Conservation (phyloP, 2,329 filamentous ascomycete species). For the Neofusicoccum parvum region DNA sequence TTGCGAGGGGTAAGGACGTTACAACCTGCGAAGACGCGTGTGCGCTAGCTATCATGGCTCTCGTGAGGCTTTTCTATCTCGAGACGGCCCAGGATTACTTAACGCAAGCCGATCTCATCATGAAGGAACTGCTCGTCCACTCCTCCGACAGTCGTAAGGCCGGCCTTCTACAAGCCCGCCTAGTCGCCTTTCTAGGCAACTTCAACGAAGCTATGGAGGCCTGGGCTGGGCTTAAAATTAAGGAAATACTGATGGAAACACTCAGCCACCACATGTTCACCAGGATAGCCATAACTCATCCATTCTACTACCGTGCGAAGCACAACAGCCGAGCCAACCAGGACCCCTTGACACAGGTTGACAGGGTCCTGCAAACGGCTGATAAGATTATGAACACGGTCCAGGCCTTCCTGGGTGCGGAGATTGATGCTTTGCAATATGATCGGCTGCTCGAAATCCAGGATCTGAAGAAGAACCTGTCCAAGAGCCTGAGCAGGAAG, state of each 20-base stretch:
- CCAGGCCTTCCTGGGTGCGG: slow-evolving; percentile 14
- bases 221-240: slow-evolving; percentile 1
- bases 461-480: slow-evolving; percentile 11
- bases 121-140: slow-evolving; percentile 1
- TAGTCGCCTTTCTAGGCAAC: slow-evolving; percentile 8
- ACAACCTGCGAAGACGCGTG: slow-evolving; percentile 8
- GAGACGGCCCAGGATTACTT: slow-evolving; percentile 11
- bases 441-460: slow-evolving; percentile 19
- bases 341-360: slow-evolving; percentile 7
- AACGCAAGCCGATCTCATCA: slow-evolving; percentile 9
- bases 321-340: neutral
- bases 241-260: slow-evolving; percentile 20
- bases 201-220: slow-evolving; percentile 2
- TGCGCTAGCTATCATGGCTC: slow-evolving; percentile 10
- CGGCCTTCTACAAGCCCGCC: slow-evolving; percentile 4
- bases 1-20: neutral
- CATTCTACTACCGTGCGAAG: slow-evolving; percentile 4
- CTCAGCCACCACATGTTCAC: slow-evolving; percentile 20
- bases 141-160: slow-evolving; percentile 18
- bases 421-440: slow-evolving; percentile 19
- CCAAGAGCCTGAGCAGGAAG: slow-evolving; percentile 15
- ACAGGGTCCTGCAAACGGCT: slow-evolving; percentile 4
- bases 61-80: slow-evolving; percentile 15
- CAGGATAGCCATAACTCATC: slow-evolving; percentile 8
- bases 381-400: slow-evolving; percentile 1